A percentile compares a stretch with the other conserved stretches of the same genome.
These are phyloP conservation scores for Saturnispora dispora DNA, from an alignment of 805 yeast genomes.

Conservation along the genomic window DNA sequence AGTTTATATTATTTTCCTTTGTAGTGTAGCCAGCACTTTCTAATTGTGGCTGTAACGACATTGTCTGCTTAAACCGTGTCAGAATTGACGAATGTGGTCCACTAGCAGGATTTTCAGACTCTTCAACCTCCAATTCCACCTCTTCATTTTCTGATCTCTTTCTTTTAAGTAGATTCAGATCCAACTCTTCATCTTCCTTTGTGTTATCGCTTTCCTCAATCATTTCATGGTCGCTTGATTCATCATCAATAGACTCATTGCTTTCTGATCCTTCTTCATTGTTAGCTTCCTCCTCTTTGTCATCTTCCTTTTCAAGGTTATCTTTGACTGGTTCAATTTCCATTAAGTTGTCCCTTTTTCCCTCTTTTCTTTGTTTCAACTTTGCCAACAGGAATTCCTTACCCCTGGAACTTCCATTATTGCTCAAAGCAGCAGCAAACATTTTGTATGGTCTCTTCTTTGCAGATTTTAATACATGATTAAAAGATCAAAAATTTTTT, in stretches of 20 bases:
- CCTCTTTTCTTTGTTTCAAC: neutral
- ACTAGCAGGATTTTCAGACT: neutral
- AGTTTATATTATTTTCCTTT: constrained; percentile 16
- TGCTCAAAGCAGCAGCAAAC: constrained; percentile 6
- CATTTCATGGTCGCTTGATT: constrained; percentile 14
- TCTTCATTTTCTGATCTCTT: constrained; percentile 8
- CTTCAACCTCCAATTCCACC: constrained; percentile 19
- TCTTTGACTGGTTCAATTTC: constrained; percentile 7
- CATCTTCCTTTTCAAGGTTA: constrained; percentile 5
- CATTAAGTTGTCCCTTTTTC: neutral
- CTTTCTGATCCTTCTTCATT: constrained; percentile 6
- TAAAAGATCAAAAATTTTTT: neutral
- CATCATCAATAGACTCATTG: constrained; percentile 13
- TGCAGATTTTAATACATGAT: neutral
- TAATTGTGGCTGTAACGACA: constrained; percentile 19
- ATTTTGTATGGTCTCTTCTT: neutral
- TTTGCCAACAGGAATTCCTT: neutral
- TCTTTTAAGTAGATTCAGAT: constrained; percentile 7
- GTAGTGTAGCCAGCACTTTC: constrained; percentile 13
- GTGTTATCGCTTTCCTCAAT: constrained; percentile 3
- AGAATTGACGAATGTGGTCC: constrained; percentile 40
- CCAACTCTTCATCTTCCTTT: constrained; percentile 14
- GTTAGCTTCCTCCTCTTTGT: constrained; percentile 3
- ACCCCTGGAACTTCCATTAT: neutral
- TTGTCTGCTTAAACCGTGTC: constrained; percentile 41